Conservation (phyloP, 2,329 filamentous ascomycete species). For the Blumeriella jaapii region DNA sequence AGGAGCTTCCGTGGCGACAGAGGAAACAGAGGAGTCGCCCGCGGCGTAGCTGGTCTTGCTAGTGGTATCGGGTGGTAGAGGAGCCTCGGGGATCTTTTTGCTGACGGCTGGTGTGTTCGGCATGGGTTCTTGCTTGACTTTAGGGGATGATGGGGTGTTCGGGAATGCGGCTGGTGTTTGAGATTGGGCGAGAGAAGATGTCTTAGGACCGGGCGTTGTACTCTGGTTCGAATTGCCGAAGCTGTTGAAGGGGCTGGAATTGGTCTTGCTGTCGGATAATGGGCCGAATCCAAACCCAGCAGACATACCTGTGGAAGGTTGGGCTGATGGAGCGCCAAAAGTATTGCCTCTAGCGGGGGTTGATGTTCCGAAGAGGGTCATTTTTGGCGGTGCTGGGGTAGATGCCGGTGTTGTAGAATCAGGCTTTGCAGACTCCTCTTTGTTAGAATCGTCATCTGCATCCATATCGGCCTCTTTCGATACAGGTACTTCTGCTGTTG, state of each 20-base stretch:
- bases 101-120: constrained; percentile 12
- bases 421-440: constrained; percentile 8
- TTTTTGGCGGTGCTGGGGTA: constrained; percentile 19
- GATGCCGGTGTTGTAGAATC: constrained; percentile 18
- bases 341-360: constrained; percentile 10
- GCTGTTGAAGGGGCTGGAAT: constrained; percentile 12
- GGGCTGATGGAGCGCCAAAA: constrained; percentile 13
- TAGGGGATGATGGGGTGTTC: constrained; percentile 14
- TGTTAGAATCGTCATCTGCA: constrained; percentile 15
- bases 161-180: constrained; percentile 2
- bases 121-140: constrained; percentile 21
- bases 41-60: constrained; percentile 26
- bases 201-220: constrained; percentile 13
- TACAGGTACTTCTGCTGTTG: constrained; percentile 13
- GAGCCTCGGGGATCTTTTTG: constrained; percentile 27
- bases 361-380: constrained; percentile 12
- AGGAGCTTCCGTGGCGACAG: constrained; percentile 30
- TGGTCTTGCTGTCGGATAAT: constrained; percentile 8
- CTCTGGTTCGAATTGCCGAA: constrained; percentile 11
- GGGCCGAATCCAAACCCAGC: constrained; percentile 19
- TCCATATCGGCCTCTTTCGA: constrained; percentile 43
- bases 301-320: constrained; percentile 9
- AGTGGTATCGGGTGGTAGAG: constrained; percentile 34
- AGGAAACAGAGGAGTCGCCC: constrained; percentile 32
- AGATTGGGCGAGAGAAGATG: constrained; percentile 7